Conservation (phyloP, 345 rosid genomes). For the Euphorbia tirucalli region DNA sequence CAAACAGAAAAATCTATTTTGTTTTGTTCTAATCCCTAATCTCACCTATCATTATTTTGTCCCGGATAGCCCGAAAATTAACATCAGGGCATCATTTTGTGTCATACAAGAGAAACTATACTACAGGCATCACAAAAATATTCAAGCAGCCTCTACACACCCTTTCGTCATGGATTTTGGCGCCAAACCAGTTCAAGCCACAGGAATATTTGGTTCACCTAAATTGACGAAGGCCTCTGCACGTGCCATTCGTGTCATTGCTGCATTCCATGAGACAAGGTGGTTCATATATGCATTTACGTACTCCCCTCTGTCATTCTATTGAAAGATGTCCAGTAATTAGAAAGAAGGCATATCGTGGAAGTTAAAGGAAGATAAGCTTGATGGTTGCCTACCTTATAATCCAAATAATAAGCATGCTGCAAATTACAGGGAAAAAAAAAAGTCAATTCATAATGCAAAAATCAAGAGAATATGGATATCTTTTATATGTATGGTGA, state of each 20-base stretch:
- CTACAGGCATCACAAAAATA: neutral
- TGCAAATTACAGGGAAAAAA: constrained; percentile 32
- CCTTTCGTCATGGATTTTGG: constrained; percentile 6
- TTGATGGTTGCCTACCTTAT: constrained; percentile 51
- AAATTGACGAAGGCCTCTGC: constrained; percentile 89
- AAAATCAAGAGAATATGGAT: neutral
- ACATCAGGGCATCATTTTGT: neutral
- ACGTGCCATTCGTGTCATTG: constrained; percentile 70
- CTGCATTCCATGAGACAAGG: constrained; percentile 86
- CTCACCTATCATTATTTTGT: neutral
- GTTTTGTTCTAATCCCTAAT: neutral
- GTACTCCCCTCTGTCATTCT: constrained; percentile 75
- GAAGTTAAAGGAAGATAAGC: neutral
- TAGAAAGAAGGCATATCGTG: neutral
- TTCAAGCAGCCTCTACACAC: neutral
- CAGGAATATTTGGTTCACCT: constrained; percentile 77
- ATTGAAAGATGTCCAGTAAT: constrained; percentile 10
- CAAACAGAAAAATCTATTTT: no score
- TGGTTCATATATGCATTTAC: constrained; percentile 70
- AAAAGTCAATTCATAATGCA: neutral
- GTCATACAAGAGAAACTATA: neutral
- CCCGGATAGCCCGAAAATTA: constrained; percentile 1
- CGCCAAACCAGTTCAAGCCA: constrained; percentile 45
- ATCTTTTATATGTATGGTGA: no score
- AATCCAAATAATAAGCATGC: constrained; percentile 94